Base-by-base conservation (phyloP, 2,329 filamentous ascomycete genomes). In the Aspergillus fructus region DNA sequence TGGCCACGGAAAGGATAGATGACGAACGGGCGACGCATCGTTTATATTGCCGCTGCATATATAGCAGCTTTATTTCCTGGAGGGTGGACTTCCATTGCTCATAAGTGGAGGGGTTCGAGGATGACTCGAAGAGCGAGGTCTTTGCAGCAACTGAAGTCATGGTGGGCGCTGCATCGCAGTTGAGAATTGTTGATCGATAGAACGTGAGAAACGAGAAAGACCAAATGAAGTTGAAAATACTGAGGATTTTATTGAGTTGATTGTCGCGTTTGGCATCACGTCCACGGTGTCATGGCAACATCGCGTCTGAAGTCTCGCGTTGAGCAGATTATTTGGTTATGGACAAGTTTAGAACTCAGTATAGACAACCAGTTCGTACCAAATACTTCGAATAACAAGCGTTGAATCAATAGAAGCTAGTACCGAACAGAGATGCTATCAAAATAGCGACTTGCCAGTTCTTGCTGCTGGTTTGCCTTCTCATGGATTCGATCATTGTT, bases 21-120 rank as follows among this genome's bases (percentile, higher is more conserved):
- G 59, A 59, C 21, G 71, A 70, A 37, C 65, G 68, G 13, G 68
- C 60, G 24, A 69, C 66, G 61, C 76, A 79, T 64, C 76, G 71
- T 41, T 76, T 77, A 64, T 76, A 77, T 58, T 75, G 72, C 6
- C 68, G 67, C 40, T 69, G 66, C 13, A 72, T 39, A 57, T 74
- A 76, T 13, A 76, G 62, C 23, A 66, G 45, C 52, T 77, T 78
- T 52, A 76, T 63, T 12, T 67, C 65, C 12, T 65, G 59, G 3
- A 78, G 65, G 3, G 62, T 65, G 8, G 41, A 27, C 41, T 68
- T 69, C 76, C 76, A 77, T 51, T 76, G 67, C 12, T 60, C 57
- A 5, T 45, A 49, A 5, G 68, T 66, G 9, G 68, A 56, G 19
- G 66, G 60, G 15, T 56, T 55, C 7, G 42, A 37, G 13, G 61